Base-by-base conservation (phyloP, 345 rosid genomes). In the Syzygium oleosum region DNA sequence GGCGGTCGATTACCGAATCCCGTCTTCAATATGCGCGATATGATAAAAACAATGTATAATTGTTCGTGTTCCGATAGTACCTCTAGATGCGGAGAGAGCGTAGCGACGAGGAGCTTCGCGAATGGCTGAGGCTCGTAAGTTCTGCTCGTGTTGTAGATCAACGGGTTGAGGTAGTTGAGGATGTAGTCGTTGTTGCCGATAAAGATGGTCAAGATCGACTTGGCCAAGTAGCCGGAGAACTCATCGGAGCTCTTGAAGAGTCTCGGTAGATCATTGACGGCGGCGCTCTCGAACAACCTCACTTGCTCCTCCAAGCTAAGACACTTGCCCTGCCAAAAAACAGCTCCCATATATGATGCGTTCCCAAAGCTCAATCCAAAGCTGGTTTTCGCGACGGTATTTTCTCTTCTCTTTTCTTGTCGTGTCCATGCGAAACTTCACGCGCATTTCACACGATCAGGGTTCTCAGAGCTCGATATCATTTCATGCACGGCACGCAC, bases 111-210 rank as follows among this genome's bases (percentile, higher is more conserved):
- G 80, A 87, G 83, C 16, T 89, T 89, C n/a, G 94, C 88, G 77
- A 91, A 93, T 61, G 51, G 68, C 16, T 53, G 89, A 17, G 93
- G 91, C 56, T 85, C 31, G 51, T 29, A 59, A 31, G 65, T 59
- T 15, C 12, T 25, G 65, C 31, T 59, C 2, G 65, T 59, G 65
- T 59, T 51, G 73, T 17, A 65, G 0, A 7, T 14, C 3, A 0
- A 12, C 27, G 87, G 55, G 10, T 58, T 65, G 84, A 85, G 84
- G 85, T 89, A 85, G 84, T 88, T 85, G 1, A n/a, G 58, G 58
- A 94, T n/a, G 87, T 89, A 89, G 86, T 94, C 93, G 4, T 93
- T 94, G 34, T 88, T 94, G 87, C 96, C 92, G 2, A 85, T 49
- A 4, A 91, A 46, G 84, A 91, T 46, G 31, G 91, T 5, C 17